Evolutionary conservation across 306 rosid species (phyloP), one percentile per base, ranked within the genome.

Genomic region (Vigna radiata): DNA sequence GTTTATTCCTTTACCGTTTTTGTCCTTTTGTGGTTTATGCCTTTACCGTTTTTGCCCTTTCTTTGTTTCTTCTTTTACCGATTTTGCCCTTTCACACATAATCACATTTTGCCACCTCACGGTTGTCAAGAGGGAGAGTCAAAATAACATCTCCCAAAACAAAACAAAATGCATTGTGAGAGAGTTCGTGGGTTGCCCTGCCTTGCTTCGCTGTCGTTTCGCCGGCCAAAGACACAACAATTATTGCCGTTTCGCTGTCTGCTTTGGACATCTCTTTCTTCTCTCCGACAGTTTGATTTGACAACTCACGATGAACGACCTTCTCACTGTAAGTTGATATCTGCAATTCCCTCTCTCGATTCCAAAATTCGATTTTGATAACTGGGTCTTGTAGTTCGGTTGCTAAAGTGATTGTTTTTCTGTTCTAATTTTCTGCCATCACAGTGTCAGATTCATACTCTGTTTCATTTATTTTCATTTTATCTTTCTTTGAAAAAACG

Each of bases 281-380:
- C 71, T 74, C 61, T 58, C 68, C 54, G 9, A 44, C 27, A 2
- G 8, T 48, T 52, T 70, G 41, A 53, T 78, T 76, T 76, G 54
- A 50, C 83, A 61, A 41, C 76, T 44, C 92, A 79, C 79, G 58
- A 95, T 95, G 98, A 95, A 95, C 89, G 96, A 95, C 80, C 89
- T 92, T 52, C 97, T 95, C 50, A 65, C 96, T 91, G 98, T 92
- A 88, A 86, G 82, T 81, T 60, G 17, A 55, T 68, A 37, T 58
- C 75, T 74, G 29, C 41, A 43, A 59, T 49, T 66, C 79, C 63
- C 65, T 78, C 37, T 82, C 70, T 23, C 63, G 23, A 47, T 43
- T 7, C 17, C 37, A 70, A 72, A 56, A 16, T 68, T 60, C 66
- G 79, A 84, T 82, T 73, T 81, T 68, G 73, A 75, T 76, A 29